Conservation (phyloP, 106 monocot genomes). For the Apostasia shenzhenica region DNA sequence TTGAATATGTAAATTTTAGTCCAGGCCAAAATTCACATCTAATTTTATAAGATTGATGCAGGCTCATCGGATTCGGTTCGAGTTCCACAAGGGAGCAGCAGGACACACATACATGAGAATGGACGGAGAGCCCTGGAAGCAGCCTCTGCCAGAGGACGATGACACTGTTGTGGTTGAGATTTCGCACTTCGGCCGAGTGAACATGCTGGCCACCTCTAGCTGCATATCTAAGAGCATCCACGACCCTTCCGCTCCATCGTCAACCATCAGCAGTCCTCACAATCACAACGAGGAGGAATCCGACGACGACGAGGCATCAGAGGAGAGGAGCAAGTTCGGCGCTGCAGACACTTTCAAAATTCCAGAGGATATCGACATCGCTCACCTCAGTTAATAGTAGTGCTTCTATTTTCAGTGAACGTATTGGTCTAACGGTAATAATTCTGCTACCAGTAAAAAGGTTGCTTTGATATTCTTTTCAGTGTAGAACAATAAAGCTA, state of each 20-base stretch:
- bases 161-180: conserved; percentile 81
- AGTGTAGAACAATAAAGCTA: too few relatives aligned
- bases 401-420: not conserved
- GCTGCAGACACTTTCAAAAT: conserved; percentile 84
- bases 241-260: conserved; percentile 24
- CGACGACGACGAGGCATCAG: conserved; percentile 43
- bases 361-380: conserved; percentile 57
- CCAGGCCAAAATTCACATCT: too few relatives aligned
- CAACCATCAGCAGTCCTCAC: not conserved
- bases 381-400: conserved; percentile 48
- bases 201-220: conserved; percentile 51
- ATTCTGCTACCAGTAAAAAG: too few relatives aligned
- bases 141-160: conserved; percentile 68
- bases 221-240: conserved; percentile 69
- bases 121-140: conserved; percentile 97
- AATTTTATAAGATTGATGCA: conserved; percentile 9
- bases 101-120: conserved; percentile 81
- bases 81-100: conserved; percentile 74
- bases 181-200: conserved; percentile 68
- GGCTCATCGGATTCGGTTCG: conserved; percentile 74
- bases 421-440: too few relatives aligned
- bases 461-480: too few relatives aligned
- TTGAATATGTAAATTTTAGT: too few relatives aligned
- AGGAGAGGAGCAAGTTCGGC: conserved; percentile 86
- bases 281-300: conserved; percentile 8